Evolutionary conservation across 768 basidiomycete genomes (phyloP), one percentile per base, ranked within the genome.

Genomic region (Lactifluus volemus): DNA sequence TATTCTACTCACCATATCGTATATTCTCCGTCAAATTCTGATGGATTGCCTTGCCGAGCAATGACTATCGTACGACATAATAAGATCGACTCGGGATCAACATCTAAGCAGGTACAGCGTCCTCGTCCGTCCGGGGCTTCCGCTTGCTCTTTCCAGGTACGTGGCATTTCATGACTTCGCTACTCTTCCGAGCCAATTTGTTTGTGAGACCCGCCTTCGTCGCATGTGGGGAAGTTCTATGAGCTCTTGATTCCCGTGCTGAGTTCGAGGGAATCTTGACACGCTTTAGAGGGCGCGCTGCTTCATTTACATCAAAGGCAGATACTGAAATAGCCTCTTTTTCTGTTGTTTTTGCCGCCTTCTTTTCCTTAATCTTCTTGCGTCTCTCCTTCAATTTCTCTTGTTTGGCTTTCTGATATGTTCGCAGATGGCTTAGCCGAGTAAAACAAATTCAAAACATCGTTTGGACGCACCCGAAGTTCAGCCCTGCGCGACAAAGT

Each of bases 401-500:
- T 47, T 76, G 73, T 59, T 79, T 80, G 10, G 74, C 78, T 75
- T 77, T 78, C 82, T 85, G 65, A 39, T 44, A 52, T 60, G 45
- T 34, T 30, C 49, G 30, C 39, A 41, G 49, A 36, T 4, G 17
- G 15, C 9, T 49, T 30, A 64, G 45, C 49, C 19, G 21, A n/a
- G 30, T 15, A 45, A 41, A 48, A 2, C 34, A 30, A 19, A 14
- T 25, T 36, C 12, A 41, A 30, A 19, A 14, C 25, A 36, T 15
- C 9, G 12, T 55, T 15, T 56, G 1, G n/a, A 67, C 78, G 25
- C 67, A 85, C 88, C 72, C 83, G 79, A 71, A 86, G 88, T 63
- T 80, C 72, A 4, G 80, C 80, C 51, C 86, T 79, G 66, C 82
- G 88, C 2, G 86, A 89, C 64, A 71, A 45, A 15, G 58, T 29